Conservation (phyloP, 176 grass and related monocot species). For the Carex scoparia region DNA sequence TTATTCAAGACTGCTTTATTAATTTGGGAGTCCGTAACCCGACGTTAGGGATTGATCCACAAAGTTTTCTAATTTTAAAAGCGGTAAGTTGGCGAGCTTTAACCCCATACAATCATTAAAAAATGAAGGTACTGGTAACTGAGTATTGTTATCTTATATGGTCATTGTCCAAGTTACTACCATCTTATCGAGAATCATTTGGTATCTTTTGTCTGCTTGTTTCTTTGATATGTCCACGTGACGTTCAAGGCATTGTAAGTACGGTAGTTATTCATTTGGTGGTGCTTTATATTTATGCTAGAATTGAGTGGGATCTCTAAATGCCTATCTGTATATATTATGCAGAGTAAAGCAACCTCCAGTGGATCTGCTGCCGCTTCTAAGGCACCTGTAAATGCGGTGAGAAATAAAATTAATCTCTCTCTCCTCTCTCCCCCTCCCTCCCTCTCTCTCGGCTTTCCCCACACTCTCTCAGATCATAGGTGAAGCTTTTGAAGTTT, state of each 20-base stretch:
- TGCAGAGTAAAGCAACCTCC: slow-evolving; percentile 64
- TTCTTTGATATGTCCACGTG: not conserved
- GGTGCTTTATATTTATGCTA: not conserved
- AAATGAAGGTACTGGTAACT: not conserved
- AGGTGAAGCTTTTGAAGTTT: not conserved
- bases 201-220: not conserved
- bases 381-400: slow-evolving; percentile 48
- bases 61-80: not conserved
- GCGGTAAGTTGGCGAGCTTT: too few relatives aligned
- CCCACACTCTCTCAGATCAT: not conserved
- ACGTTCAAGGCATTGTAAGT: not conserved
- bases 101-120: not conserved
- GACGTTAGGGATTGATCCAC: not conserved
- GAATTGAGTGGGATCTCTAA: not conserved
- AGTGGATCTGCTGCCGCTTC: slow-evolving; percentile 49
- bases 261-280: not conserved
- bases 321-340: slow-evolving; percentile 5
- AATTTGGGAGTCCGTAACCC: not conserved
- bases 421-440: not conserved
- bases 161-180: not conserved
- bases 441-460: not conserved
- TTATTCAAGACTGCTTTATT: not conserved
- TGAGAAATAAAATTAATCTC: not conserved
- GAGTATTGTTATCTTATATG: not conserved
- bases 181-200: not conserved